Evolutionary conservation across 768 basidiomycete species (phyloP).

Genomic region (Crucibulum laeve): DNA sequence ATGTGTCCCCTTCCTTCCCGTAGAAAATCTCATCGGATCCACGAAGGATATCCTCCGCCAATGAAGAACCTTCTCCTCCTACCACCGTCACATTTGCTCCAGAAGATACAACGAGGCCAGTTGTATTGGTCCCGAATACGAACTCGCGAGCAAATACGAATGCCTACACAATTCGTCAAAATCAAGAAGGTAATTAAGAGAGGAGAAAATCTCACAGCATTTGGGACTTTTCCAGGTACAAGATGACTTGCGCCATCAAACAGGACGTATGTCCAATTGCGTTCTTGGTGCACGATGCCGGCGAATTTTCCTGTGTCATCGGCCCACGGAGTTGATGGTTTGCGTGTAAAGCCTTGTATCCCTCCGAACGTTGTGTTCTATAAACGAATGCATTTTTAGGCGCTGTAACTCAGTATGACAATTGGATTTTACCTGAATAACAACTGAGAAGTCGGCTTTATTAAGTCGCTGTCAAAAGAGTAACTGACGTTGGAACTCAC

Average conservation of each 20-base stretch:
- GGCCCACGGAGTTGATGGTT: slow-evolving; percentile 65
- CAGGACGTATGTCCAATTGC: slow-evolving; percentile 55
- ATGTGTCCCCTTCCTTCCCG: slow-evolving; percentile 43
- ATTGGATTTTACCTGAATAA: slow-evolving; percentile 43
- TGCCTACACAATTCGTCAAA: slow-evolving; percentile 33
- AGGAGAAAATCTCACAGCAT: slow-evolving; percentile 23
- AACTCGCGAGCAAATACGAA: slow-evolving; percentile 63
- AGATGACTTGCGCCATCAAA: slow-evolving; percentile 39
- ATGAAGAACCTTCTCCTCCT: slow-evolving; percentile 45
- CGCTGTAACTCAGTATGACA: neutral
- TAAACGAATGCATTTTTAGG: neutral
- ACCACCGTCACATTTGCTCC: slow-evolving; percentile 26
- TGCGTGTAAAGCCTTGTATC: slow-evolving; percentile 66
- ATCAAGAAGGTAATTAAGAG: neutral
- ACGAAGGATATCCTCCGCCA: slow-evolving; percentile 43
- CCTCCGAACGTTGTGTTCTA: slow-evolving; percentile 81
- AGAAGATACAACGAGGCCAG: slow-evolving; percentile 45
- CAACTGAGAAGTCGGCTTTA: slow-evolving; percentile 31
- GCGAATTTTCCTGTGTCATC: slow-evolving; percentile 55
- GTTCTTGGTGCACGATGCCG: slow-evolving; percentile 73
- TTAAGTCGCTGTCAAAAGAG: slow-evolving; percentile 1
- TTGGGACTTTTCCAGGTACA: slow-evolving; percentile 29
- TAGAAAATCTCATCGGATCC: slow-evolving; percentile 55
- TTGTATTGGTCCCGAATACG: slow-evolving; percentile 55
- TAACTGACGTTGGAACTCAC: slow-evolving; percentile 28